Percentiles rank a stretch among this genome's conserved stretches.
These are phyloP conservation scores for Capsicum rhomboideum DNA, from an alignment of 257 asterid genomes.

Conservation along the genomic window DNA sequence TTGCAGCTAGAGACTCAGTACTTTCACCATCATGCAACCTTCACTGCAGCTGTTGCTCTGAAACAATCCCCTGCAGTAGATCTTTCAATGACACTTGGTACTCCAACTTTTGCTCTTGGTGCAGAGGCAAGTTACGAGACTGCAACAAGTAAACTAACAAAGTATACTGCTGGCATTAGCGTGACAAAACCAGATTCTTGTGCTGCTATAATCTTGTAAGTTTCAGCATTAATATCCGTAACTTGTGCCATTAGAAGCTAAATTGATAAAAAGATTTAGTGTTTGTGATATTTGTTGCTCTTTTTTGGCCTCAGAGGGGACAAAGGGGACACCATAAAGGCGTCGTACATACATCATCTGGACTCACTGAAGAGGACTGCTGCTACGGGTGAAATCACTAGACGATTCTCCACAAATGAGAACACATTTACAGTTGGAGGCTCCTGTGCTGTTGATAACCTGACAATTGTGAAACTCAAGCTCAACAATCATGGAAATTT, in stretches of 20 bases:
- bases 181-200: constrained; percentile 66
- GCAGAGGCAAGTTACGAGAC: constrained; percentile 86
- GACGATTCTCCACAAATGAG: constrained; percentile 66
- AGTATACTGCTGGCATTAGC: constrained; percentile 73
- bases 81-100: constrained; percentile 61
- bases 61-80: constrained; percentile 62
- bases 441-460: constrained; percentile 38
- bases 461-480: constrained; percentile 55
- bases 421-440: constrained; percentile 61
- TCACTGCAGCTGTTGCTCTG: constrained; percentile 60
- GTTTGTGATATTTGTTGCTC: neutral
- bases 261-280: neutral
- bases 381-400: constrained; percentile 47
- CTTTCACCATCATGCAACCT: constrained; percentile 74
- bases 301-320: constrained; percentile 36
- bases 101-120: constrained; percentile 81
- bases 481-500: constrained; percentile 55
- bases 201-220: constrained; percentile 75
- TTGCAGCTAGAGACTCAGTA: constrained; percentile 74
- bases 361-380: constrained; percentile 49
- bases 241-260: neutral
- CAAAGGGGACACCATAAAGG: constrained; percentile 61
- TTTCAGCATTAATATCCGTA: neutral
- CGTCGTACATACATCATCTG: constrained; percentile 48
- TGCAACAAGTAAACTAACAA: constrained; percentile 47